Evolutionary conservation across 495 filamentous ascomycete species (phyloP).

Genomic region (Astrothelium macrocarpum): DNA sequence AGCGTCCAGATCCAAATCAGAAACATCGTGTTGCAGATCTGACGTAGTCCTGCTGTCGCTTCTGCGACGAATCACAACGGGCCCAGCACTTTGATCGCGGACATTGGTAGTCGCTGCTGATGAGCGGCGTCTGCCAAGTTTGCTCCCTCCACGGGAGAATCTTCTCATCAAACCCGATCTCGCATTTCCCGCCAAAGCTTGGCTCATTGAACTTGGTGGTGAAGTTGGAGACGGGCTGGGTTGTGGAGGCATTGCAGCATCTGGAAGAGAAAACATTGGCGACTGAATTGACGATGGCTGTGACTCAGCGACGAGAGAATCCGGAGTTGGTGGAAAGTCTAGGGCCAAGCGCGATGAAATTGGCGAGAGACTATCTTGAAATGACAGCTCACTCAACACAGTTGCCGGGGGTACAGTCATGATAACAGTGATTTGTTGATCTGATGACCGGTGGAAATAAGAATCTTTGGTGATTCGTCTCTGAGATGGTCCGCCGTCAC

Average conservation of each 20-base stretch:
- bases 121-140: slow-evolving; percentile 52
- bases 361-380: neutral
- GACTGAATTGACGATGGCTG: neutral
- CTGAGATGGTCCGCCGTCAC: neutral
- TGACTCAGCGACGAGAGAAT: neutral
- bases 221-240: slow-evolving; percentile 6
- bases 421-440: neutral
- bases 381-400: neutral
- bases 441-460: neutral
- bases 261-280: slow-evolving; percentile 3
- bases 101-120: slow-evolving; percentile 64
- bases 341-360: neutral
- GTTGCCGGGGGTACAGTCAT: neutral
- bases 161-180: slow-evolving; percentile 54
- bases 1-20: slow-evolving; percentile 45
- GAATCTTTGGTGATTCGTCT: neutral
- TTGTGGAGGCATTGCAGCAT: neutral
- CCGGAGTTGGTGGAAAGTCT: neutral
- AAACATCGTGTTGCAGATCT: slow-evolving; percentile 35
- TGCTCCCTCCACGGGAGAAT: slow-evolving; percentile 58
- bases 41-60: slow-evolving; percentile 73
- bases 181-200: slow-evolving; percentile 41
- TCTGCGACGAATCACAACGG: slow-evolving; percentile 73
- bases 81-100: slow-evolving; percentile 78
- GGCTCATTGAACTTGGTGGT: slow-evolving; percentile 42